Percentiles rank a stretch among this genome's conserved stretches.
These are phyloP conservation scores for Thielaviopsis euricoi DNA, from an alignment of 2,329 filamentous ascomycete species.

Conservation along the genomic window DNA sequence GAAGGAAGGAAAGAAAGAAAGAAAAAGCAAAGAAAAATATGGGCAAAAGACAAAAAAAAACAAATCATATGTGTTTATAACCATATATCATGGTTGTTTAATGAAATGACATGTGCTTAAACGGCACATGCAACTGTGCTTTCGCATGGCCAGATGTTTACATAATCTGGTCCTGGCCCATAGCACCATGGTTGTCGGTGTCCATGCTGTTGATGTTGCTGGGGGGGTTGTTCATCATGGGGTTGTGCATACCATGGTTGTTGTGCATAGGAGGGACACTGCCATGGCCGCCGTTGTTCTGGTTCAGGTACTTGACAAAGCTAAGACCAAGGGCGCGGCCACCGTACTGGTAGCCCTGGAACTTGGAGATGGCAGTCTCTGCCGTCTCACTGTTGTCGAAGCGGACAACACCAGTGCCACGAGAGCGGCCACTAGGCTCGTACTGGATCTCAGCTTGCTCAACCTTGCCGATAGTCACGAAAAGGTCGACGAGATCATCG, in stretches of 20 bases:
- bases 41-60: too few relatives aligned
- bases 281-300: slow-evolving; percentile 15
- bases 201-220: slow-evolving; percentile 46
- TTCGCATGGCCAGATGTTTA: slow-evolving; percentile 23
- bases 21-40: slow-evolving; percentile 4
- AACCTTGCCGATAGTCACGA: slow-evolving; percentile 95
- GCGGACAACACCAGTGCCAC: slow-evolving; percentile 89
- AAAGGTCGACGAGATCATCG: slow-evolving; percentile 88
- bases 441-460: slow-evolving; percentile 99
- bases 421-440: slow-evolving; percentile 86
- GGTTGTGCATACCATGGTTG: background rate
- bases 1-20: background rate
- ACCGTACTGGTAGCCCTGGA: slow-evolving; percentile 94
- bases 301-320: slow-evolving; percentile 82
- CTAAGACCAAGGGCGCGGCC: slow-evolving; percentile 83
- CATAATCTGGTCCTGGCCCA: slow-evolving; percentile 99
- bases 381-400: slow-evolving; percentile 74
- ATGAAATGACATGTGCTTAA: background rate
- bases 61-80: background rate
- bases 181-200: slow-evolving; percentile 52
- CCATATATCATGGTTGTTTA: background rate
- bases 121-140: too few relatives aligned
- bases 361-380: slow-evolving; percentile 89
- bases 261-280: background rate
- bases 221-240: slow-evolving; percentile 30